Percentiles rank a stretch among this genome's conserved stretches.
Evolutionary conservation across 73 alveolate species (phyloP).

Genomic region (Tetrahymena elliotti): DNA sequence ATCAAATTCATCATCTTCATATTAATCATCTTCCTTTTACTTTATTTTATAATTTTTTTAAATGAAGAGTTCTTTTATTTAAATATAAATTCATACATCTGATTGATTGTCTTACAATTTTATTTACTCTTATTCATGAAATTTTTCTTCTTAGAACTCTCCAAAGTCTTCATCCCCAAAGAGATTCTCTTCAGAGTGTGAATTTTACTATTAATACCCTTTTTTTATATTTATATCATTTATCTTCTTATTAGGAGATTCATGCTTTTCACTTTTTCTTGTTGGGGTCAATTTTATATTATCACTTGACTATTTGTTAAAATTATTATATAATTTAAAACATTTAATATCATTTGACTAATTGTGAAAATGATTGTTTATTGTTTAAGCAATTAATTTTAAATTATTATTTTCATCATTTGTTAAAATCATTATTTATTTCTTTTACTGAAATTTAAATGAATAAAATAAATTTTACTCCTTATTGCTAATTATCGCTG

Average conservation of each 20-base stretch:
- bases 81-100: not conserved
- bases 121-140: not conserved
- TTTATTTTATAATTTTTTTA: too few relatives aligned
- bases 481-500: not conserved
- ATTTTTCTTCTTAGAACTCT: not conserved
- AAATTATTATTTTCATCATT: too few relatives aligned
- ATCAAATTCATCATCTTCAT: not conserved
- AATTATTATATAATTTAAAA: too few relatives aligned
- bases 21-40: not conserved
- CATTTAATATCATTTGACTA: not conserved
- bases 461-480: not conserved
- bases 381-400: too few relatives aligned
- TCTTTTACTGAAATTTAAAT: too few relatives aligned
- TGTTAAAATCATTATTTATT: too few relatives aligned
- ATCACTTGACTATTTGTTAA: not conserved
- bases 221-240: not conserved
- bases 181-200: not conserved
- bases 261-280: not conserved
- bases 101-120: not conserved
- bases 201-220: not conserved
- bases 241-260: not conserved
- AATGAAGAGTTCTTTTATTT: too few relatives aligned
- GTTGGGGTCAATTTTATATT: not conserved
- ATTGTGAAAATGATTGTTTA: too few relatives aligned
- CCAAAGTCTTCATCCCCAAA: not conserved